Percentiles rank a stretch among this genome's conserved stretches.
phyloP scores from a whole-genome alignment of 768 basidiomycete genomes.

The Rhizopogon vesiculosus region DNA sequence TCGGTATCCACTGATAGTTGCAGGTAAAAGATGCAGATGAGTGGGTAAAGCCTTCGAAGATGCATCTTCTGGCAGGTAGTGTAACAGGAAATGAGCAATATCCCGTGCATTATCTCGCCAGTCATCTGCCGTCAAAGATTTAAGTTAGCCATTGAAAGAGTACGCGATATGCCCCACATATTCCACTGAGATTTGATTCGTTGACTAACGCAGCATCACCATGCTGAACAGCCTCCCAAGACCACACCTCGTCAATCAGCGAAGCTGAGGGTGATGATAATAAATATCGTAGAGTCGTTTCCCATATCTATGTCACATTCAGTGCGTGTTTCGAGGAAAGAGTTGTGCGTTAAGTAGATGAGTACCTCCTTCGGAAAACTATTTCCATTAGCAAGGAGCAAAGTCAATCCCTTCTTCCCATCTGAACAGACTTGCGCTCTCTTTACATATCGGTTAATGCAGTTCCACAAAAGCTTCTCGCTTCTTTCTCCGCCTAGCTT shows the following conservation, averaged over 20 bases:
- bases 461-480: slow-evolving; percentile 55
- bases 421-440: slow-evolving; percentile 4
- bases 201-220: slow-evolving; percentile 81
- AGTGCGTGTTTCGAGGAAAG: not conserved
- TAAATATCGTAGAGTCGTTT: slow-evolving; percentile 57
- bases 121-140: slow-evolving; percentile 44
- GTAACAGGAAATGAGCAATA: slow-evolving; percentile 65
- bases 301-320: slow-evolving; percentile 59
- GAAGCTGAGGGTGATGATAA: slow-evolving; percentile 35
- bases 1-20: slow-evolving; percentile 37
- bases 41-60: slow-evolving; percentile 39
- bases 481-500: slow-evolving; percentile 10
- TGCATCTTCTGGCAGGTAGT: slow-evolving; percentile 52
- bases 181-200: slow-evolving; percentile 41
- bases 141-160: not conserved
- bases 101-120: slow-evolving; percentile 79
- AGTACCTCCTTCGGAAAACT: slow-evolving; percentile 82
- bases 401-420: slow-evolving; percentile 43
- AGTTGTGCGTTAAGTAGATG: not conserved
- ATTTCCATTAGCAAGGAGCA: slow-evolving; percentile 80
- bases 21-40: slow-evolving; percentile 45
- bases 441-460: slow-evolving; percentile 64
- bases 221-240: slow-evolving; percentile 79
- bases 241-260: slow-evolving; percentile 70
- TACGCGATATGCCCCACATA: slow-evolving; percentile 41